Base-by-base conservation (phyloP, 805 yeast species). In the Pachysolen tannophilus region DNA sequence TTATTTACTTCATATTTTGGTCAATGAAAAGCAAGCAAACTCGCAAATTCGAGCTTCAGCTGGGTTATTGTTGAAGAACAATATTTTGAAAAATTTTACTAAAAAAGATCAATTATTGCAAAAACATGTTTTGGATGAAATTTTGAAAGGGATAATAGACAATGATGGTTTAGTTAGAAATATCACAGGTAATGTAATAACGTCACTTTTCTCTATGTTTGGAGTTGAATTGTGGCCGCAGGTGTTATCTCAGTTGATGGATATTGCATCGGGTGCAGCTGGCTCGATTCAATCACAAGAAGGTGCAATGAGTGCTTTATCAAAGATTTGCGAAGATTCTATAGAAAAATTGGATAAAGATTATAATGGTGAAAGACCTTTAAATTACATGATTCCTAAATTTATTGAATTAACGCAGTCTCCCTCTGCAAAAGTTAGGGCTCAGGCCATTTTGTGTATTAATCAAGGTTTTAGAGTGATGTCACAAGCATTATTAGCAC, bases 251-350 rank as follows among this genome's bases (percentile, higher is more conserved):
- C 78, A 73, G 43, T 62, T 90, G 32, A 56, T 88, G 44, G 72
- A 71, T 34, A 58, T 87, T 50, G 70, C 82, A 5, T 65, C 68
- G 27, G 54, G 66, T 36, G 55, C 60, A 6, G 68, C 65, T 9
- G 65, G 72, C 20, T 50, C 62, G 0, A 48, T 55, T 26, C 49
- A 46, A 30, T 61, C 73, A 4, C 78, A 73, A 50, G 86, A 79
- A 46, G 88, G 92, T 28, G 83, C 94, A 1, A 72, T 85, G 56
- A 69, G 82, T 43, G 88, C 97, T 0, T 63, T 92, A 41, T 67
- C 82, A 26, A 86, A 88, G 55, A 82, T 92, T 33, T 85, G 95
- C 63, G 98, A 92, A 54, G 98, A 92, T 58, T 75, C 84, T 19
- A 75, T 78, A 7, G 61, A 63, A 30, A 58, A 70, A 25, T 68